Percentiles rank a stretch among this genome's conserved stretches.
These are phyloP conservation scores for Haplosporangium gracile DNA, from an alignment of 192 early-diverging fungal species.

Conservation along the genomic window DNA sequence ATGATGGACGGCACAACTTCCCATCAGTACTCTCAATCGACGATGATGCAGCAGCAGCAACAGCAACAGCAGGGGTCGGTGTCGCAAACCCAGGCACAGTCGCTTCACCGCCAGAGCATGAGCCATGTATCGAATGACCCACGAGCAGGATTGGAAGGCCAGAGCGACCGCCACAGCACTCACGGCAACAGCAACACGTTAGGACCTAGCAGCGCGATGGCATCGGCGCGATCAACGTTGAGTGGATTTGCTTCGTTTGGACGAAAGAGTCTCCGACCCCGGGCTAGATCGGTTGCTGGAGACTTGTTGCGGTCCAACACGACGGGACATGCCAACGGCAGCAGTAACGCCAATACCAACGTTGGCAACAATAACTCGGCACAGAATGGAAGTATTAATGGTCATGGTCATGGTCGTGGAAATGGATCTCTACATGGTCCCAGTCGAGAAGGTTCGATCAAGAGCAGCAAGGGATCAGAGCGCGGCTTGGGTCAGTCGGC, in stretches of 20 bases:
- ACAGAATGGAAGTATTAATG: neutral
- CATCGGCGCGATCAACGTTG: constrained; percentile 39
- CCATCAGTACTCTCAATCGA: constrained; percentile 45
- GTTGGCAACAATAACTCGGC: neutral
- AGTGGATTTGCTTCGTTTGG: constrained; percentile 55
- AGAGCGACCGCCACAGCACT: constrained; percentile 26
- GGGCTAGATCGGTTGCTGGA: constrained; percentile 39
- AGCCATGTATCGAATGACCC: constrained; percentile 24
- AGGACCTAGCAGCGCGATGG: constrained; percentile 38
- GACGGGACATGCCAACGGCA: constrained; percentile 22
- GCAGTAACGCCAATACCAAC: constrained; percentile 6
- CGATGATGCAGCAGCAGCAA: constrained; percentile 8
- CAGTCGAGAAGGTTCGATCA: constrained; percentile 52
- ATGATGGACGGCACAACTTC: constrained; percentile 9
- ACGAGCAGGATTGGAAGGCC: constrained; percentile 2
- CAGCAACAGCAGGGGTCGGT: neutral
- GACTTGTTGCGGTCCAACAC: constrained; percentile 47
- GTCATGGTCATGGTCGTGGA: constrained; percentile 1
- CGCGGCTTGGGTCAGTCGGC: constrained; percentile 49
- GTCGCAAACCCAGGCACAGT: constrained; percentile 5
- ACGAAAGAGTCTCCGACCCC: constrained; percentile 43
- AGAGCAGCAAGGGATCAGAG: constrained; percentile 53
- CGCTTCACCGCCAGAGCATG: constrained; percentile 47
- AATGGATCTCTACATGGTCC: constrained; percentile 9
- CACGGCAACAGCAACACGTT: constrained; percentile 47